Conservation (phyloP, 1,284 basidiomycete genomes). For the Austroboletus rostrupii region DNA sequence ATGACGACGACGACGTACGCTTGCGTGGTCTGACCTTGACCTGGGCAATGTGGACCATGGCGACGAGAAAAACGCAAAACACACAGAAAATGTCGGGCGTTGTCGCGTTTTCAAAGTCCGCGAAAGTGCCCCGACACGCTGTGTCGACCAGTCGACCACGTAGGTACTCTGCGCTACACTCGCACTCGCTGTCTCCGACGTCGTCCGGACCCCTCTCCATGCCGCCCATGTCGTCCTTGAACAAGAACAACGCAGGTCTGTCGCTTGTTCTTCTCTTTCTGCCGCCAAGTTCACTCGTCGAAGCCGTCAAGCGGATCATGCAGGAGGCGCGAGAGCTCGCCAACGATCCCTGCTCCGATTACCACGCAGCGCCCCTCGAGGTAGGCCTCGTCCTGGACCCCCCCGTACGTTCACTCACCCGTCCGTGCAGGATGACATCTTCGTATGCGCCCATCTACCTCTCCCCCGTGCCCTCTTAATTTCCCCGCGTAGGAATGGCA, state of each 20-base stretch:
- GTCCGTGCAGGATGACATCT: constrained; percentile 67
- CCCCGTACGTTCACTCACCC: constrained; percentile 10
- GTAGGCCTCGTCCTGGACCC: constrained; percentile 35
- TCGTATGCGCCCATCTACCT: constrained; percentile 44
- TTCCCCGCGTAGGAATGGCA: constrained; percentile 81
- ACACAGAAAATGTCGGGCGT: neutral
- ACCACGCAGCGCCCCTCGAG: constrained; percentile 84
- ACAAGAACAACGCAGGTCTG: constrained; percentile 83
- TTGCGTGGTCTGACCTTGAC: constrained; percentile 80
- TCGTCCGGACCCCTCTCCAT: constrained; percentile 2
- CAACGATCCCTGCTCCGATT: constrained; percentile 78
- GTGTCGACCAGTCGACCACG: constrained; percentile 12
- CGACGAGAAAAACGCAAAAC: no score
- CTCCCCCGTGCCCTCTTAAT: constrained; percentile 26
- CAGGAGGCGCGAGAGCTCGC: constrained; percentile 90
- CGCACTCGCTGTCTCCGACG: constrained; percentile 2
- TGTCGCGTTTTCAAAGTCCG: constrained; percentile 5
- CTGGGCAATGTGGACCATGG: constrained; percentile 63
- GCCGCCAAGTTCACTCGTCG: neutral
- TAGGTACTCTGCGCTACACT: constrained; percentile 1
- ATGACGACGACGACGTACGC: constrained; percentile 39
- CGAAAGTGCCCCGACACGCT: constrained; percentile 5
- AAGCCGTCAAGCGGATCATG: constrained; percentile 92
- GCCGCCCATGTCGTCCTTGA: constrained; percentile 44
- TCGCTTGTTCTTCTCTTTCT: neutral